Base-by-base conservation (phyloP, 495 filamentous ascomycete genomes). In the Tirmania nivea region DNA sequence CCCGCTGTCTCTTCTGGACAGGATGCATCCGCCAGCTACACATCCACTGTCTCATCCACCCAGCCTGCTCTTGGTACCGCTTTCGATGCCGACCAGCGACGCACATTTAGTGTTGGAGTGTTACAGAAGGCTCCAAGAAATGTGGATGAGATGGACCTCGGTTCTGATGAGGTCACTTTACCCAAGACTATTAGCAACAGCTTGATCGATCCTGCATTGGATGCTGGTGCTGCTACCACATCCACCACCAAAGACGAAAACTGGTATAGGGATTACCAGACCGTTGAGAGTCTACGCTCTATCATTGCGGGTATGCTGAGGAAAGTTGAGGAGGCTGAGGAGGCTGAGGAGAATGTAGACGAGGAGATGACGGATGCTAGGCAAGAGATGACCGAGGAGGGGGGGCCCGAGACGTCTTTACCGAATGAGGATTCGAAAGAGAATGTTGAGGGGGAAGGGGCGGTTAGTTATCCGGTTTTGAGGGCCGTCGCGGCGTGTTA, bases 61-160 rank as follows among this genome's bases (percentile, higher is more conserved):
- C 79, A 81, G 3, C 69, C 80, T 0, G 81, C 88, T 1, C 78
- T 97, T 11, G 86, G 83, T 31, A 79, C 81, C 9, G 81, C 73
- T 50, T 92, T 87, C 63, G 86, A 89, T 57, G 70, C 78, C 51
- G 80, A 86, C 52, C 79, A 82, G 54, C 83, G 85, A 50, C 84
- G 87, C 39, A 79, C 87, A 35, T 88, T 86, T 68, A 89, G 83
- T 20, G 87, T 87, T 52, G 85, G 87, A 48, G 78, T 85, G 61
- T 73, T 96, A 49, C 87, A 94, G 68, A 81, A 80, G 59, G 77
- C 79, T 21, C 75, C 70, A 36, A 52, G 12, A 8, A 54, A 54
- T 31, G 53, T 56, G 21, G 55, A 54, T 45, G 62, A 64, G 9
- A 55, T 61, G 20, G 58, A 64, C 17, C 56, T 64, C 56, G 56